Conservation (phyloP, 768 basidiomycete genomes). For the Boletus sp. region DNA sequence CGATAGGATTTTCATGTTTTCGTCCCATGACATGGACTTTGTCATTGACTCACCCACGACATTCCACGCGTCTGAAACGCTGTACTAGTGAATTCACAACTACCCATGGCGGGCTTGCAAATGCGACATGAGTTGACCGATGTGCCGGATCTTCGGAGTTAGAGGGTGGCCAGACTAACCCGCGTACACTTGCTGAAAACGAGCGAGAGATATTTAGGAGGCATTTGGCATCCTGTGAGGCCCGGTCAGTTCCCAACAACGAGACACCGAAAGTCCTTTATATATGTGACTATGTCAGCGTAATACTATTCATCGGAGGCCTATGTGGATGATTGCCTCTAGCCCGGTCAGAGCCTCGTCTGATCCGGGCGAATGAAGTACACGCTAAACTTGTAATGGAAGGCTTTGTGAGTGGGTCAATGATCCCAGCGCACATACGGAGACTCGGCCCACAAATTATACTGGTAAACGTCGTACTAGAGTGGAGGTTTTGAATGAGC, state of each 20-base stretch:
- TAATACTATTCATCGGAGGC: conserved; percentile 10
- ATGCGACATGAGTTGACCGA: not conserved
- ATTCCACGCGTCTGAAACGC: not conserved
- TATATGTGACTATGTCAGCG: conserved; percentile 11
- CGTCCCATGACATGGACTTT: not conserved
- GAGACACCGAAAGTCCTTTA: not conserved
- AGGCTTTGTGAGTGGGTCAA: conserved; percentile 15
- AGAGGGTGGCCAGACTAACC: conserved; percentile 1
- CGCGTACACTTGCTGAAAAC: not conserved
- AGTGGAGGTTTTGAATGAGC: not conserved
- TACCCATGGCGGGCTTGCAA: not conserved
- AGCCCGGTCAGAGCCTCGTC: not conserved
- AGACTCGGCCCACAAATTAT: not conserved
- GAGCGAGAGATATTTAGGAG: not conserved
- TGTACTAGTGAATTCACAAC: not conserved
- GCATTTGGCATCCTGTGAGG: not conserved
- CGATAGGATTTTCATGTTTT: conserved; percentile 10
- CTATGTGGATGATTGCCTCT: conserved; percentile 15
- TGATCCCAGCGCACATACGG: not conserved
- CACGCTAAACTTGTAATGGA: not conserved
- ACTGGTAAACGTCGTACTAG: not conserved
- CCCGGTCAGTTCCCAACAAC: not conserved
- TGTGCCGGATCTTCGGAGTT: not conserved
- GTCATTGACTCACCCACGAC: conserved; percentile 9
- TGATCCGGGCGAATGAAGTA: conserved; percentile 11